Evolutionary conservation across 345 rosid species (phyloP), one percentile per base, ranked within the genome.

Genomic region (Citrus cavaleriei): DNA sequence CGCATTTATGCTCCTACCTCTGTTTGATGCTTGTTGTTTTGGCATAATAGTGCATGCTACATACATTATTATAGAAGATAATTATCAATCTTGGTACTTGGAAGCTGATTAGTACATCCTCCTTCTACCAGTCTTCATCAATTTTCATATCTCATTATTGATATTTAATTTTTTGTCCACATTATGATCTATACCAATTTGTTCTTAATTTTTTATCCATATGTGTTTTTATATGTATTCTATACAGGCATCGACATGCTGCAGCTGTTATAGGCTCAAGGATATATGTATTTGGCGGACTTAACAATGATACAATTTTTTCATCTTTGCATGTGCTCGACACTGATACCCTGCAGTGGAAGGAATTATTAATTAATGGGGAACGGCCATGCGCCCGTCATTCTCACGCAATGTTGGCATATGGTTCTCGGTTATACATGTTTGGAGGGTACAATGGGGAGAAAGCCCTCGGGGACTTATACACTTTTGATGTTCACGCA

Each of bases 391-490:
- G 90, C 82, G 91, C 91, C 2, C 94, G 97, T 63, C 99, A 93
- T 82, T 95, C 99, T 74, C 98, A 95, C 79, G 82, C 92, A 77
- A 90, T 92, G 98, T 90, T 93, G 72, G 88, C 93, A 25, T 89
- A 85, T 81, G 87, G 80, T 25, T 90, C 93, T 28, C 85, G 81
- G 78, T 51, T 92, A 78, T 93, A 88, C 78, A 61, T 93, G 86
- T 93, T 95, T 83, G 98, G 97, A 78, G 96, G 99, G 28, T 86
- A 88, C 83, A 79, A 77, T 86, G 98, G 96, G 22, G 95, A 90
- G 72, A 90, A 84, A 64, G 91, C 89, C 54, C 91, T 93, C 25
- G 91, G 93, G 77, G 96, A 92, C 84, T 81, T 95, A 34, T 91
- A 87, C 84, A 93, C 95, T 83, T 91, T 91, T 87, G 93, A 95